These are phyloP conservation scores for Amphirosellinia nigrospora DNA, from an alignment of 495 filamentous ascomycete genomes.

Conservation along the genomic window DNA sequence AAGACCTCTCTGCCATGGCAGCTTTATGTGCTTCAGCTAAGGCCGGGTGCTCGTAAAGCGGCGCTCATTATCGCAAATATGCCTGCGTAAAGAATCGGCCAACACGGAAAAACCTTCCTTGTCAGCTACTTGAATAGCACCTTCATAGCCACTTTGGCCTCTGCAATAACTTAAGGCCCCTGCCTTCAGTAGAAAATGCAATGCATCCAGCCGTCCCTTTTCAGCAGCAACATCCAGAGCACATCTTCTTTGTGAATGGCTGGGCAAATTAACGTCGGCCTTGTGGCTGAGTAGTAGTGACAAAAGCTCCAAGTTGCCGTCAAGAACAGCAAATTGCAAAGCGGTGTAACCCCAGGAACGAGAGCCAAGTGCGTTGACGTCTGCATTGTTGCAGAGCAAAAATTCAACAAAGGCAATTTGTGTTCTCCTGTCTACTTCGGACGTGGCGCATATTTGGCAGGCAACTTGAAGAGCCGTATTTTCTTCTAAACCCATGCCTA, in stretches of 20 bases:
- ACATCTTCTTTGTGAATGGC: background rate
- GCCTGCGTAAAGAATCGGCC: background rate
- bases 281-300: slow-evolving; percentile 31
- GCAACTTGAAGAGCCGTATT: slow-evolving; percentile 27
- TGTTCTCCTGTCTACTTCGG: background rate
- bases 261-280: slow-evolving; percentile 28
- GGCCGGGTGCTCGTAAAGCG: no score
- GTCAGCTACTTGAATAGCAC: slow-evolving; percentile 25
- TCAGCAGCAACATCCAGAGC: slow-evolving; percentile 22
- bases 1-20: no score
- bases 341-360: slow-evolving; percentile 12
- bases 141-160: slow-evolving; percentile 29
- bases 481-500: background rate
- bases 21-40: no score
- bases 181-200: slow-evolving; percentile 26
- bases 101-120: background rate
- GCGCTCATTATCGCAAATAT: no score
- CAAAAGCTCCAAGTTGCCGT: slow-evolving; percentile 21
- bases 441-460: background rate
- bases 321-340: slow-evolving; percentile 2
- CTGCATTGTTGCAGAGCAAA: slow-evolving; percentile 24
- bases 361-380: slow-evolving; percentile 26
- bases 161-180: slow-evolving; percentile 24
- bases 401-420: slow-evolving; percentile 16
- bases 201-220: slow-evolving; percentile 26